Evolutionary conservation across 1,139 yeast genomes (phyloP), one percentile per base, ranked within the genome.

Genomic region (Suhomyces terraborum): DNA sequence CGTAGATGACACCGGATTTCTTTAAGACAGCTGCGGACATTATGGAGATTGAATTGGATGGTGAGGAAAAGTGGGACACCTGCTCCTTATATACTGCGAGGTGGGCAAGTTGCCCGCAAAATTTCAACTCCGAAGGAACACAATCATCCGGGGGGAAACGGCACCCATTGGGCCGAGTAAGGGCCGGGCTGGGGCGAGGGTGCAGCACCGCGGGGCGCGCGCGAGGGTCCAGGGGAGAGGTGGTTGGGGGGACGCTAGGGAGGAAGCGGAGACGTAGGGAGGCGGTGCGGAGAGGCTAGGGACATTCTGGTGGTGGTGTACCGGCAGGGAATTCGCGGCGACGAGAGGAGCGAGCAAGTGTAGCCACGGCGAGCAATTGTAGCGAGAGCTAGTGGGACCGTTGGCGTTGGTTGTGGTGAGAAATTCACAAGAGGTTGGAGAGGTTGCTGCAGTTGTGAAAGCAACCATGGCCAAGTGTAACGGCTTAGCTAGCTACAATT

Each of bases 1-100:
- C 99, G 75, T 87, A 94, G 72, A 93, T 88, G 73, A 93, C 99
- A 80, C 99, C 99, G 67, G 93, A 64, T 77, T 93, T 89, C 64
- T 80, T 74, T 64, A 91, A 80, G 68, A 89, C 88, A 63, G 82
- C 88, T 50, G 64, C 69, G 50, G 74, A 64, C 78, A 73, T 70
- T 41, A 43, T 63, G 32, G 28, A 6, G 14, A 10, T 23, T 8
- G 35, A 13, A 20, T 29, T 19, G 34, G 19, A 20, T 22, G 17
- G 22, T n/a, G 19, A 8, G 32, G 33, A 35, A 28, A 17, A 22
- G 33, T 22, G 33, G 32, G 33, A 29, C 18, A 8, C 25, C 17
- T 26, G 31, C 22, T 22, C 34, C 26, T 39, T 43, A 39, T 32
- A 43, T 40, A 40, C 26, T 36, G 31, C 27, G 28, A 12, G 32